Conservation (phyloP, 768 basidiomycete genomes). For the Mycena indigotica region DNA sequence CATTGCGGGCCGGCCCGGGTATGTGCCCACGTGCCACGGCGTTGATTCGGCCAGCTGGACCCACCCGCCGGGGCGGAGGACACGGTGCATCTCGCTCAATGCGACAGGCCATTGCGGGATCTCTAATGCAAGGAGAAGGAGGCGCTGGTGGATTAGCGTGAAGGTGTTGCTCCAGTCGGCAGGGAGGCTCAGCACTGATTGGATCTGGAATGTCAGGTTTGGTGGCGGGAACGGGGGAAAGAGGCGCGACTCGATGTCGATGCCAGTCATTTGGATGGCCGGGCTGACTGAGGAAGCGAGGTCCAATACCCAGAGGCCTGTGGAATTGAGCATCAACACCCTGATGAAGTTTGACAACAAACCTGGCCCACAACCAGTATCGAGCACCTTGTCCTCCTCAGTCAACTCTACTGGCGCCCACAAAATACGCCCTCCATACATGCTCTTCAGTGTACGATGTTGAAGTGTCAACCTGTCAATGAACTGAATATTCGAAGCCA, state of each 20-base stretch:
- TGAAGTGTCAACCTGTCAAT: slow-evolving; percentile 10
- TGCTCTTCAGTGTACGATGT: slow-evolving; percentile 11
- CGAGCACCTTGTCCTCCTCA: slow-evolving; percentile 7
- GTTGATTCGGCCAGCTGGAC: slow-evolving; percentile 8
- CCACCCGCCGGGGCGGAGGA: slow-evolving; percentile 12
- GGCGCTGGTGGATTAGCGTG: slow-evolving; percentile 18
- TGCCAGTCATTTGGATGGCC: slow-evolving; percentile 11
- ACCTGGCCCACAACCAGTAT: slow-evolving; percentile 15
- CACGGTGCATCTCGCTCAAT: slow-evolving; percentile 12
- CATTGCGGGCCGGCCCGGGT: not conserved
- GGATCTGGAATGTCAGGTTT: slow-evolving; percentile 7
- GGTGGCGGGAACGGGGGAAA: slow-evolving; percentile 10
- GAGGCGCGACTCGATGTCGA: slow-evolving; percentile 15
- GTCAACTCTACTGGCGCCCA: slow-evolving; percentile 8
- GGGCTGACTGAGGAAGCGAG: slow-evolving; percentile 12
- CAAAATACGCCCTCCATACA: slow-evolving; percentile 9
- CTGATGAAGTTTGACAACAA: not conserved
- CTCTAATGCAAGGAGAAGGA: slow-evolving; percentile 9
- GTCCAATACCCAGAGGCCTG: slow-evolving; percentile 13
- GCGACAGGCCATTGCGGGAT: slow-evolving; percentile 8
- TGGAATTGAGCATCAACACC: not conserved
- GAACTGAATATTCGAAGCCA: too few species aligned
- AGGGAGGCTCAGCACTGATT: slow-evolving; percentile 11
- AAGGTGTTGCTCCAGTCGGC: slow-evolving; percentile 18
- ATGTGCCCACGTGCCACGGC: slow-evolving; percentile 5